phyloP scores from a whole-genome alignment of 352 stramenopile genomes.

The Pseudoperonospora humuli region DNA sequence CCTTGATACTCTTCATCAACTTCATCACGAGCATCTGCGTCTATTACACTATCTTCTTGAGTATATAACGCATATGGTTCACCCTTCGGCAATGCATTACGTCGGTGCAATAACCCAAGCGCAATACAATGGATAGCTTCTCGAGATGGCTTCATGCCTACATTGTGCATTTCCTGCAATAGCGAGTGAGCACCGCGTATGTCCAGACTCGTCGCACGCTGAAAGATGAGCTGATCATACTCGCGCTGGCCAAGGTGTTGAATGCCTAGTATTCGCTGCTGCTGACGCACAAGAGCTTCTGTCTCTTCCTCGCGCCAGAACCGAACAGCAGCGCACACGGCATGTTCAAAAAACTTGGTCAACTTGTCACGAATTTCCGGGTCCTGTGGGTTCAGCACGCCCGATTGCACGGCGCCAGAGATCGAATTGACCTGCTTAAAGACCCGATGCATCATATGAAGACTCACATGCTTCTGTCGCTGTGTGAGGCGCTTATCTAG shows the following conservation, averaged over 20 bases:
- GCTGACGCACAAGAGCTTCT: slow-evolving; percentile 37
- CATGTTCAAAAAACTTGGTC: slow-evolving; percentile 44
- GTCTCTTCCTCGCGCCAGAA: slow-evolving; percentile 62
- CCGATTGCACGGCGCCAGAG: slow-evolving; percentile 7
- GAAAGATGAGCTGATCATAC: slow-evolving; percentile 69
- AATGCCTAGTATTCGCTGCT: slow-evolving; percentile 37
- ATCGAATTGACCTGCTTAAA: slow-evolving; percentile 44
- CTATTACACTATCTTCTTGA: slow-evolving; percentile 4
- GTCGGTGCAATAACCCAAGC: slow-evolving; percentile 43
- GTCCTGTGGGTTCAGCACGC: slow-evolving; percentile 13
- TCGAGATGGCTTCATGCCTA: slow-evolving; percentile 46
- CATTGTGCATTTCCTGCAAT: slow-evolving; percentile 80
- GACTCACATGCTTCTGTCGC: slow-evolving; percentile 36
- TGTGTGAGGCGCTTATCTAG: slow-evolving; percentile 45
- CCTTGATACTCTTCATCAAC: slow-evolving; percentile 8
- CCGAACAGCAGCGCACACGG: slow-evolving; percentile 42
- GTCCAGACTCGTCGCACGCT: slow-evolving; percentile 40
- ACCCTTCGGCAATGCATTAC: slow-evolving; percentile 11
- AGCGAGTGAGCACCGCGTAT: slow-evolving; percentile 45
- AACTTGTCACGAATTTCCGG: slow-evolving; percentile 28
- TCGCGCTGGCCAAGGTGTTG: slow-evolving; percentile 29
- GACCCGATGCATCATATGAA: slow-evolving; percentile 63
- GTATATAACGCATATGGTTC: background rate
- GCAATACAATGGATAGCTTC: slow-evolving; percentile 71
- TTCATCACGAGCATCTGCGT: slow-evolving; percentile 2